phyloP scores from a whole-genome alignment of 257 asterid genomes.

The Penstemon davidsonii region DNA sequence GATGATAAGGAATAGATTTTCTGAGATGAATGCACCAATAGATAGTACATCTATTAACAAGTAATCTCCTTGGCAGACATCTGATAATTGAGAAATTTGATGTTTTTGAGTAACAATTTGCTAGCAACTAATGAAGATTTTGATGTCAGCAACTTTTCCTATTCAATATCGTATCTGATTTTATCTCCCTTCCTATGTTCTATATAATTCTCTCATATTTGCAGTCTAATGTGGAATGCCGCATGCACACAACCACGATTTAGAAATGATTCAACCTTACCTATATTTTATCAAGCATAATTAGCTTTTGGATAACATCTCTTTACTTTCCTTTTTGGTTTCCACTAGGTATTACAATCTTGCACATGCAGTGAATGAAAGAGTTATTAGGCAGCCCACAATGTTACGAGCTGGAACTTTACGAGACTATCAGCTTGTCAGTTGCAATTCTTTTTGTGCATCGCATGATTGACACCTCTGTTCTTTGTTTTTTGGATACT shows the following conservation, averaged over 20 bases:
- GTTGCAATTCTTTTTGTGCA: constrained; percentile 35
- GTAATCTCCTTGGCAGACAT: constrained; percentile 38
- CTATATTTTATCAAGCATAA: constrained; percentile 10
- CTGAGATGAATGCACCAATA: constrained; percentile 97
- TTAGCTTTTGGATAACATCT: constrained; percentile 19
- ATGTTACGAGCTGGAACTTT: constrained; percentile 93
- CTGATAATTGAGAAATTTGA: too few relatives aligned
- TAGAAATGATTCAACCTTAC: constrained; percentile 17
- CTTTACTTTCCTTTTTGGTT: constrained; percentile 15
- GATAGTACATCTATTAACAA: constrained; percentile 88
- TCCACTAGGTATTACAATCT: constrained; percentile 82
- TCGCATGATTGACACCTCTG: constrained; percentile 16
- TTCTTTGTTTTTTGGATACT: neutral
- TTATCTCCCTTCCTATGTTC: neutral
- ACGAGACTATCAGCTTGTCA: constrained; percentile 96
- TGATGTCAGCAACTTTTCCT: constrained; percentile 5
- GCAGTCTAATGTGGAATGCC: constrained; percentile 5
- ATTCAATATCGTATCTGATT: constrained; percentile 16
- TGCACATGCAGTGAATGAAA: constrained; percentile 98
- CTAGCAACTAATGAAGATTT: neutral
- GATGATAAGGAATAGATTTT: constrained; percentile 90
- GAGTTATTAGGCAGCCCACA: constrained; percentile 91
- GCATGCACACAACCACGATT: constrained; percentile 7
- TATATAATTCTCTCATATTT: constrained; percentile 22
- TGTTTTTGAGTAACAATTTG: neutral